Percentiles rank a stretch among this genome's conserved stretches.
These are phyloP conservation scores for Amanita subjunquillea DNA, from an alignment of 768 basidiomycete genomes.

Conservation along the genomic window DNA sequence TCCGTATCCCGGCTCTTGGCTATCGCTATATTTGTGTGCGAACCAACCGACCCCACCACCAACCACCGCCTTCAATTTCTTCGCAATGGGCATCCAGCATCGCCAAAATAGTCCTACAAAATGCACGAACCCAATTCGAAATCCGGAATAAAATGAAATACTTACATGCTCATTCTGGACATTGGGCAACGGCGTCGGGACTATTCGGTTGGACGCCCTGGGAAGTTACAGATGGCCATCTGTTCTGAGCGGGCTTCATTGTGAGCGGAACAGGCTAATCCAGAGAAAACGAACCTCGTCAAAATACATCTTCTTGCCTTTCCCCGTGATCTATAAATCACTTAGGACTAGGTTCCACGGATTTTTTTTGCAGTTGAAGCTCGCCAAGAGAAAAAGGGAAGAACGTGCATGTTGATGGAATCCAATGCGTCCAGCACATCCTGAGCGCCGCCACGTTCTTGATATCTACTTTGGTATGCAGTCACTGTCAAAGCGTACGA, in stretches of 20 bases:
- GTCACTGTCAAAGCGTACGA: too few relatives aligned
- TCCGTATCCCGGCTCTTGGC: constrained; percentile 46
- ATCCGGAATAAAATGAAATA: not conserved
- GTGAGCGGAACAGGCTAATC: not conserved
- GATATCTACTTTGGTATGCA: too few relatives aligned
- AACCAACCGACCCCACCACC: constrained; percentile 58
- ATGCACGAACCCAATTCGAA: not conserved
- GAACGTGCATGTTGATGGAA: constrained; percentile 46
- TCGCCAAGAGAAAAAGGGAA: constrained; percentile 26
- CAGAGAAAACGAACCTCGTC: constrained; percentile 31
- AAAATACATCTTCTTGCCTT: constrained; percentile 56
- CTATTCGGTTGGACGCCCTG: constrained; percentile 45
- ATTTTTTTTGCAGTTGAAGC: constrained; percentile 37
- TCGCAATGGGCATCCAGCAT: constrained; percentile 44
- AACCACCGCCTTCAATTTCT: constrained; percentile 35
- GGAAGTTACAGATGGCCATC: constrained; percentile 53
- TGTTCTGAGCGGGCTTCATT: constrained; percentile 29
- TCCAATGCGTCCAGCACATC: constrained; percentile 43
- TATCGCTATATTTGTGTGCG: constrained; percentile 52
- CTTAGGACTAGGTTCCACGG: constrained; percentile 42
- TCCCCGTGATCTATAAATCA: constrained; percentile 44
- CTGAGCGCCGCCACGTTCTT: too few relatives aligned
- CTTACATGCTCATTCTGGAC: constrained; percentile 37
- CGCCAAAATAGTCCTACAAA: constrained; percentile 29
- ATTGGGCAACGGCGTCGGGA: constrained; percentile 39